Evolutionary conservation across 2,329 filamentous ascomycete genomes (phyloP), one percentile per base, ranked within the genome.

Genomic region (Microsporum audouinii): DNA sequence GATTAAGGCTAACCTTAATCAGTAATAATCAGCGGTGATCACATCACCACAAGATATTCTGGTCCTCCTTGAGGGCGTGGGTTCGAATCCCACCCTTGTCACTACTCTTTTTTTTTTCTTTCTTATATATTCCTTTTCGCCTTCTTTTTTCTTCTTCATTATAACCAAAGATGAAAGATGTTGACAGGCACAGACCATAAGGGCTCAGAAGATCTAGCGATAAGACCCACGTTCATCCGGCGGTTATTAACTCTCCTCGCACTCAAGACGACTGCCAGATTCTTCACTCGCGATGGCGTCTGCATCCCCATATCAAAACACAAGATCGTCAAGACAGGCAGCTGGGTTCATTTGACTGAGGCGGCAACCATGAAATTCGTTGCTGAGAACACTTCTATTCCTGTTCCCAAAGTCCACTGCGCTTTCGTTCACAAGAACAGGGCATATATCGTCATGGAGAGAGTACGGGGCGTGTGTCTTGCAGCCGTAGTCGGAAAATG

Each of bases 361-460:
- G 76, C 72, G 33, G 66, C 68, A 43, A 68, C 76, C 2, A 76
- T 80, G 69, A 64, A 69, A 29, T 78, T 73, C 57, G 63, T 80
- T 55, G 69, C 72, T 3, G 55, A 68, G 12, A 69, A 77, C 57
- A 80, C 77, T 3, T 70, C 69, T 1, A 71, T 81, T 27, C 78
- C 78, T 2, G 74, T 80, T 0, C 78, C 79, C 1, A 71, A 72
- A 7, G 70, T 80, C 1, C 70, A 77, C 63, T 78, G 71, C 63
- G 70, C 77, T 39, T 81, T 81, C 58, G 59, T 70, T 1, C 68
- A 73, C 59, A 71, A 72, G 7, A 72, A 71, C 17, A 63, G 64
- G 2, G 70, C 75, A 0, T 79, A 78, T 64, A 79, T 81, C 49
- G 69, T 80, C 0, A 82, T 81, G 78, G 67, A 72, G 36, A 60